Evolutionary conservation across 2,329 filamentous ascomycete genomes (phyloP).

Genomic region (Exophiala bonariae): DNA sequence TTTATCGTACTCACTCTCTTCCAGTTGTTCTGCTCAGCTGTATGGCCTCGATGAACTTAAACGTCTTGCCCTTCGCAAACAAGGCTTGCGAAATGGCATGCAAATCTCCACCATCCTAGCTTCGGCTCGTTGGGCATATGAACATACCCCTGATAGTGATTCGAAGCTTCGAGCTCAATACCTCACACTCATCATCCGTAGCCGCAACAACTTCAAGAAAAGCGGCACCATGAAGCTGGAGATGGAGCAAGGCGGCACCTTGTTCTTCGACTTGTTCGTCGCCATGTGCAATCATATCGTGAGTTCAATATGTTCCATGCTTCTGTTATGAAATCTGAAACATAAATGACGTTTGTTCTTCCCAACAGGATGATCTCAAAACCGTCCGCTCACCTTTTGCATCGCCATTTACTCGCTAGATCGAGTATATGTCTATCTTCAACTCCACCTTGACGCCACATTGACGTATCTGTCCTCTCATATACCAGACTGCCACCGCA

Average conservation of each 20-base stretch:
- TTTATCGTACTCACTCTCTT: slow-evolving; percentile 19
- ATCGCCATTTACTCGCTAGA: slow-evolving; percentile 24
- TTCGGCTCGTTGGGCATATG: slow-evolving; percentile 86
- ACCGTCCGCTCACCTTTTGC: slow-evolving; percentile 28
- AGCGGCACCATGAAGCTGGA: slow-evolving; percentile 95
- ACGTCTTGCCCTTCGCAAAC: slow-evolving; percentile 80
- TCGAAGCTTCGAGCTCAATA: slow-evolving; percentile 91
- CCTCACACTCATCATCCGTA: slow-evolving; percentile 86
- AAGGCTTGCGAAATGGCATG: slow-evolving; percentile 82
- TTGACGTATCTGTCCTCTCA: slow-evolving; percentile 2
- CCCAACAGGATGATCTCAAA: slow-evolving; percentile 30
- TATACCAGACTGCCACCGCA: slow-evolving; percentile 14
- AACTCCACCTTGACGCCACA: no score
- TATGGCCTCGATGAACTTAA: slow-evolving; percentile 84
- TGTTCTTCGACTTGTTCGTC: slow-evolving; percentile 94
- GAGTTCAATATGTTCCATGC: slow-evolving; percentile 40
- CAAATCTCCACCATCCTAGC: slow-evolving; percentile 81
- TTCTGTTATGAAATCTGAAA: slow-evolving; percentile 43
- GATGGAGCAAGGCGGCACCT: slow-evolving; percentile 82
- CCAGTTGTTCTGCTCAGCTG: slow-evolving; percentile 73
- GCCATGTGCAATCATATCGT: slow-evolving; percentile 88
- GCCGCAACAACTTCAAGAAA: slow-evolving; percentile 83
- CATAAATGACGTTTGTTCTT: slow-evolving; percentile 54
- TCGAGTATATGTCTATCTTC: slow-evolving; percentile 1
- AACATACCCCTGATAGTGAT: slow-evolving; percentile 83